Conservation (phyloP, 306 rosid genomes). For the Castanea sativa region DNA sequence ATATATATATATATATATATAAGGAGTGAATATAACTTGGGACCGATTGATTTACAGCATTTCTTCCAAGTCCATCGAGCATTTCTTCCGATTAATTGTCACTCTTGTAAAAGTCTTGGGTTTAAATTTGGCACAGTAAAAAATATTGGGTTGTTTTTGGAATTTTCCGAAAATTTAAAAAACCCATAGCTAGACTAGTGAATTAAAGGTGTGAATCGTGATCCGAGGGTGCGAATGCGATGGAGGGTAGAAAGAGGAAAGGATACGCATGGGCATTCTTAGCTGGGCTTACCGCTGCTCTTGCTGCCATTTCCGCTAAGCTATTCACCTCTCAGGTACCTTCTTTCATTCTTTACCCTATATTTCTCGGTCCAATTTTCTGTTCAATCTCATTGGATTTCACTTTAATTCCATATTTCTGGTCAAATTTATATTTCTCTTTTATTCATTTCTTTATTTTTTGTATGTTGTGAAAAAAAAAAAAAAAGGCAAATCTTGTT, state of each 20-base stretch:
- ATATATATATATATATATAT: too few relatives aligned
- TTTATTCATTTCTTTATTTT: too few relatives aligned
- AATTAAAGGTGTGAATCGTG: not conserved
- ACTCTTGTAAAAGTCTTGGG: too few relatives aligned
- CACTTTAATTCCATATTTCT: not conserved
- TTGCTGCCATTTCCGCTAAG: conserved; percentile 65
- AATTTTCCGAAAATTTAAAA: too few relatives aligned
- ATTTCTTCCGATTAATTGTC: too few relatives aligned
- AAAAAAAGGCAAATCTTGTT: not conserved
- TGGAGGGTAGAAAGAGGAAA: conserved; percentile 23
- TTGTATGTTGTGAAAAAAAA: too few relatives aligned
- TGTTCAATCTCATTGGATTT: not conserved
- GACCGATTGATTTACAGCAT: too few relatives aligned
- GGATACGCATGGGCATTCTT: conserved; percentile 60
- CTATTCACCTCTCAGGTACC: conserved; percentile 40
- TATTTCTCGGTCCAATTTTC: not conserved
- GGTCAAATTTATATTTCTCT: too few relatives aligned
- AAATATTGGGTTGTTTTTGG: too few relatives aligned
- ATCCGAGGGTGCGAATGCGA: not conserved
- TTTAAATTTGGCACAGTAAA: too few relatives aligned
- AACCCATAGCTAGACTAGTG: too few relatives aligned
- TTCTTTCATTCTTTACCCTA: not conserved
- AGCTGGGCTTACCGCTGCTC: conserved; percentile 60
- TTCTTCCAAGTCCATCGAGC: not conserved
- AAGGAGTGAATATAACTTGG: too few relatives aligned